Evolutionary conservation across 352 stramenopile species (phyloP).

Genomic region (Blastocystis sp.): DNA sequence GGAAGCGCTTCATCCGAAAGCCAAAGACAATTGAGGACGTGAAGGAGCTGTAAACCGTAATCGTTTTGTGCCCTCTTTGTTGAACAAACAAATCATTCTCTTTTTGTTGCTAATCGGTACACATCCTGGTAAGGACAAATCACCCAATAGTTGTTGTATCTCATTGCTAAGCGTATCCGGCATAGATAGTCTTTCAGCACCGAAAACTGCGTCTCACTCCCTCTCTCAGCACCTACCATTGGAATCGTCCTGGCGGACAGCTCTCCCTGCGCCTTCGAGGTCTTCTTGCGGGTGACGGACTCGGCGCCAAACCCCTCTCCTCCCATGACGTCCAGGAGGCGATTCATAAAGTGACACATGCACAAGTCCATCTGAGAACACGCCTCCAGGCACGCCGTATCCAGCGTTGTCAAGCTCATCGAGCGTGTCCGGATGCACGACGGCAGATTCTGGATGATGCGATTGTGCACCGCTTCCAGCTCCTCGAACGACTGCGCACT

Average conservation of each 20-base stretch:
- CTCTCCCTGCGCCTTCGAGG: not conserved
- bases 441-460: not conserved
- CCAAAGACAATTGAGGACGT: conserved; percentile 37
- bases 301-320: not conserved
- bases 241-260: not conserved
- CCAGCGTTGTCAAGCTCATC: not conserved
- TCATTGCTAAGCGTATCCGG: conserved; percentile 39
- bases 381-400: not conserved
- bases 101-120: not conserved
- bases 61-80: conserved; percentile 8
- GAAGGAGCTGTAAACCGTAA: not conserved
- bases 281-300: not conserved
- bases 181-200: conserved; percentile 43
- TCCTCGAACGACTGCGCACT: not conserved
- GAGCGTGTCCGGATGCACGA: not conserved
- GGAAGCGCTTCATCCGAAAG: conserved; percentile 58
- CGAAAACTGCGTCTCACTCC: conserved; percentile 36
- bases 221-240: not conserved
- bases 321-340: not conserved
- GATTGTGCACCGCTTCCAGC: not conserved
- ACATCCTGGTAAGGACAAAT: conserved; percentile 60
- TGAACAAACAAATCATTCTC: not conserved
- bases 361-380: not conserved
- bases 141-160: conserved; percentile 60
- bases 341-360: not conserved